Conservation (phyloP, 108 stramenopile genomes). For the Cyclotella distinguenda region DNA sequence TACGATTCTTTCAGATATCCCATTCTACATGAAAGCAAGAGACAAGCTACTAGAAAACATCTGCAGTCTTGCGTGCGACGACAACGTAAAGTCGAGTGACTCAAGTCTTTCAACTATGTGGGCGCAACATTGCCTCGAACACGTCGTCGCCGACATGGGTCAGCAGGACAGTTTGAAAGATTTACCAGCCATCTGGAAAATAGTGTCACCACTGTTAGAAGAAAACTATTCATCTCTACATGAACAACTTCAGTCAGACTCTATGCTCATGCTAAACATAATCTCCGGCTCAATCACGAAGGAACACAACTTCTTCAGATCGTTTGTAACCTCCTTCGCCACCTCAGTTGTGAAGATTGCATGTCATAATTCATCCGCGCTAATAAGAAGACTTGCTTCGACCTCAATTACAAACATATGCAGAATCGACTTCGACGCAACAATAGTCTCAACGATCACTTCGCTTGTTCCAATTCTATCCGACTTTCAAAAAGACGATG, state of each 20-base stretch:
- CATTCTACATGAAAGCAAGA: slow-evolving; percentile 28
- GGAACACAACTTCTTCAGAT: not conserved
- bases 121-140: slow-evolving; percentile 32
- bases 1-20: slow-evolving; percentile 19
- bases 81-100: not conserved
- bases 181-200: slow-evolving; percentile 32
- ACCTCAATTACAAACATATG: slow-evolving; percentile 38
- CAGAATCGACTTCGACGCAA: slow-evolving; percentile 16
- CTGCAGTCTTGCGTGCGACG: slow-evolving; percentile 44
- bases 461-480: slow-evolving; percentile 16
- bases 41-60: slow-evolving; percentile 52
- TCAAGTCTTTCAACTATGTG: slow-evolving; percentile 3
- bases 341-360: slow-evolving; percentile 22
- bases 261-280: slow-evolving; percentile 33
- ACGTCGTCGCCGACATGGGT: slow-evolving; percentile 24
- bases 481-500: slow-evolving; percentile 34
- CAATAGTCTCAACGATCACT: slow-evolving; percentile 33
- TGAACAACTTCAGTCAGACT: slow-evolving; percentile 14
- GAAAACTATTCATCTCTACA: not conserved
- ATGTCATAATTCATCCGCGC: slow-evolving; percentile 20
- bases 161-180: slow-evolving; percentile 13
- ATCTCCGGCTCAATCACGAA: slow-evolving; percentile 28
- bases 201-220: slow-evolving; percentile 13
- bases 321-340: slow-evolving; percentile 16
- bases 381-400: slow-evolving; percentile 22